phyloP scores from a whole-genome alignment of 768 basidiomycete species.

The Lactarius indigo region DNA sequence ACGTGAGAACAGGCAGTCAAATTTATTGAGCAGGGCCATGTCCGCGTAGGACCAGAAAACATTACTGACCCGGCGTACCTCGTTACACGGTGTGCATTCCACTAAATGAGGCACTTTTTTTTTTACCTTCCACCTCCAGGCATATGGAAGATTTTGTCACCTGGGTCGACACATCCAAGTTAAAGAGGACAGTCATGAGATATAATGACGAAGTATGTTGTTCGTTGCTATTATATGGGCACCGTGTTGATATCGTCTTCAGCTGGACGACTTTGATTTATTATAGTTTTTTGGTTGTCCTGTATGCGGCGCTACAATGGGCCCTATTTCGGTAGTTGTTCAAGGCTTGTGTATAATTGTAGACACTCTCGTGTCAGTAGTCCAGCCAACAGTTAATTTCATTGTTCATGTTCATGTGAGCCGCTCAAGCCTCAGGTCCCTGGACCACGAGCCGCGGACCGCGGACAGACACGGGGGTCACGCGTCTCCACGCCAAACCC shows the following conservation, averaged over 20 bases:
- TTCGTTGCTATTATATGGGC: neutral
- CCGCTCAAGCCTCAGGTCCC: neutral
- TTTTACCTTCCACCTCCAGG: conserved; percentile 38
- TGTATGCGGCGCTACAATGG: neutral
- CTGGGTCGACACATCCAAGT: conserved; percentile 97
- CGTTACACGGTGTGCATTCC: conserved; percentile 66
- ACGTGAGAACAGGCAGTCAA: conserved; percentile 71
- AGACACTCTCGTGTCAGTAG: neutral
- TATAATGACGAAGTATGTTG: conserved; percentile 90
- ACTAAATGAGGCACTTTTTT: conserved; percentile 7
- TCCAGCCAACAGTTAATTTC: neutral
- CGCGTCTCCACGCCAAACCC: conserved; percentile 12
- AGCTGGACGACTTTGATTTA: conserved; percentile 95
- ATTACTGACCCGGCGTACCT: conserved; percentile 96
- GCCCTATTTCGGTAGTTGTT: neutral
- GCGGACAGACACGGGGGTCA: neutral
- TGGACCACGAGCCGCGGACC: neutral
- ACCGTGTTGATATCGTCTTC: conserved; percentile 26
- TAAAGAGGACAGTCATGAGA: conserved; percentile 90
- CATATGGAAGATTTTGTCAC: conserved; percentile 99
- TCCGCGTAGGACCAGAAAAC: conserved; percentile 93
- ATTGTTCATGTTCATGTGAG: neutral
- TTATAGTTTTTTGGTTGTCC: conserved; percentile 40
- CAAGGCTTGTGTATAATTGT: neutral
- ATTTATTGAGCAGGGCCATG: conserved; percentile 97